A percentile compares a stretch with the other conserved stretches of the same genome.
Conservation (phyloP, 2,329 filamentous ascomycete species). For the Zarea fungicola region DNA sequence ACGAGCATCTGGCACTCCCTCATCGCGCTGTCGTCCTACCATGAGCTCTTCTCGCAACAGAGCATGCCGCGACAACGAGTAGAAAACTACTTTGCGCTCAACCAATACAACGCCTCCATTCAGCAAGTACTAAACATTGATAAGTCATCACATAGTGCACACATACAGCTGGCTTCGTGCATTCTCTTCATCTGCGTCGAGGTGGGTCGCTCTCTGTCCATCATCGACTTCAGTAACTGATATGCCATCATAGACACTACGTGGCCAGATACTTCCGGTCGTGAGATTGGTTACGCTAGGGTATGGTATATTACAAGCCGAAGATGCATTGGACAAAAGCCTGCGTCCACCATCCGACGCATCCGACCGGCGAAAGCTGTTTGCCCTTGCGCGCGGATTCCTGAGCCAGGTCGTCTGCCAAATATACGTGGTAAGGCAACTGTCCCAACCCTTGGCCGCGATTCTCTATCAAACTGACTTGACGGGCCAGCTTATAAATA, state of each 20-base stretch:
- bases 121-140: neutral
- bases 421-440: slow-evolving; percentile 7
- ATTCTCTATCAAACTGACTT: neutral
- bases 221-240: neutral
- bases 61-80: neutral
- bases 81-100: slow-evolving; percentile 8
- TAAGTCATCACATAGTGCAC: neutral
- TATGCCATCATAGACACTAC: slow-evolving; percentile 4
- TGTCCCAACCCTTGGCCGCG: neutral
- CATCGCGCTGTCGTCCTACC: slow-evolving; percentile 12
- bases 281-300: slow-evolving; percentile 7
- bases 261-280: slow-evolving; percentile 1
- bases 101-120: slow-evolving; percentile 12
- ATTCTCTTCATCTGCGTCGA: slow-evolving; percentile 14
- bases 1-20: slow-evolving; percentile 13
- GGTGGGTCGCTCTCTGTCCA: too few relatives aligned
- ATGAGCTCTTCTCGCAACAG: slow-evolving; percentile 10
- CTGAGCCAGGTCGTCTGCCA: slow-evolving; percentile 11
- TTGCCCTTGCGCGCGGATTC: slow-evolving; percentile 8
- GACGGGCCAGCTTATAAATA: slow-evolving; percentile 1
- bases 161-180: slow-evolving; percentile 11
- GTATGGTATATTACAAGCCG: slow-evolving; percentile 7
- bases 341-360: neutral
- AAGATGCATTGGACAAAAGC: slow-evolving; percentile 4
- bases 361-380: slow-evolving; percentile 5